Evolutionary conservation across 345 rosid species (phyloP).

Genomic region (Acer campestre): DNA sequence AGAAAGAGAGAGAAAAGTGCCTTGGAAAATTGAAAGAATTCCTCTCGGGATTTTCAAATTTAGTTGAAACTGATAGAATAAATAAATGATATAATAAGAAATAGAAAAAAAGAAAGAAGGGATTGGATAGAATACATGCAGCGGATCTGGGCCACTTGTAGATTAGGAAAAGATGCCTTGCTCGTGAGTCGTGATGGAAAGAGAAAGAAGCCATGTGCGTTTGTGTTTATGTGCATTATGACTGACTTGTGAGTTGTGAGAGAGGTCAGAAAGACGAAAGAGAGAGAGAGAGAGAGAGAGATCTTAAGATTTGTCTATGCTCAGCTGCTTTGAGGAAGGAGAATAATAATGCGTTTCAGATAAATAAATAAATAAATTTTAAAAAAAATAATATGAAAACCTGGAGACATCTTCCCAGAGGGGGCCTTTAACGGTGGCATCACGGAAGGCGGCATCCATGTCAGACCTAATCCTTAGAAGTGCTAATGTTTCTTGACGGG

Average conservation of each 20-base stretch:
- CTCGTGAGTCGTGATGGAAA: slow-evolving; percentile 50
- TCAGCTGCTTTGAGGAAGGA: neutral
- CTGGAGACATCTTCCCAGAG: slow-evolving; percentile 95
- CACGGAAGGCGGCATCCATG: slow-evolving; percentile 81
- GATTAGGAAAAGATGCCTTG: slow-evolving; percentile 34
- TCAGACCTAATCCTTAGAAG: slow-evolving; percentile 88
- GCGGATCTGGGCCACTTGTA: slow-evolving; percentile 44
- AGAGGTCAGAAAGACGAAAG: slow-evolving; percentile 12
- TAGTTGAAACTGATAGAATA: slow-evolving; percentile 29
- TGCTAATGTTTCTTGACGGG: slow-evolving; percentile 83
- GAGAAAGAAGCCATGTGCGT: slow-evolving; percentile 50
- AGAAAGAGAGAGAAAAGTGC: neutral
- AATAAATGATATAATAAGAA: neutral
- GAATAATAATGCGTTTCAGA: neutral
- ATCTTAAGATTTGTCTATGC: neutral
- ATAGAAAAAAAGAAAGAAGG: neutral
- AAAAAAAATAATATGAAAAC: slow-evolving; percentile 30
- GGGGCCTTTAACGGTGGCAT: slow-evolving; percentile 85
- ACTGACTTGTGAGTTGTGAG: neutral
- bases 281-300: slow-evolving; percentile 5
- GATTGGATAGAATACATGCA: slow-evolving; percentile 60
- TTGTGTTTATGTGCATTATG: slow-evolving; percentile 15
- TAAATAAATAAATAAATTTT: neutral
- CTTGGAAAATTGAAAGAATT: slow-evolving; percentile 22
- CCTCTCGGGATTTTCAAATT: slow-evolving; percentile 60